Evolutionary conservation across 208 protist species (phyloP).

Genomic region (Wallacemonas collosoma): DNA sequence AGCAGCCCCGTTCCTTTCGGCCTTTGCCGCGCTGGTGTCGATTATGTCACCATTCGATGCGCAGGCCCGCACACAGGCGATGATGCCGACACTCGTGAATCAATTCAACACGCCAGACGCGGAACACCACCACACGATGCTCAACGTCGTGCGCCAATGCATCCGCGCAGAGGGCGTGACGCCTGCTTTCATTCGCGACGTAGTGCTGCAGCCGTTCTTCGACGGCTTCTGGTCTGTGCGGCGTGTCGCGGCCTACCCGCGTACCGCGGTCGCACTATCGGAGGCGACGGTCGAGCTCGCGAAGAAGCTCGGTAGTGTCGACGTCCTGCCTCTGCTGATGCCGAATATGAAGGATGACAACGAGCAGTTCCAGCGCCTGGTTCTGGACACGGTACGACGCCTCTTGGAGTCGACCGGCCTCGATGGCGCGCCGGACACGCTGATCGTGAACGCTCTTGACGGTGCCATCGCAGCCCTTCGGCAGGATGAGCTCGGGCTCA

Average conservation of each 20-base stretch:
- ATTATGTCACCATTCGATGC: slow-evolving; percentile 98
- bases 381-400: slow-evolving; percentile 93
- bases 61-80: slow-evolving; percentile 95
- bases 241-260: slow-evolving; percentile 96
- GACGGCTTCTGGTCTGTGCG: slow-evolving; percentile 95
- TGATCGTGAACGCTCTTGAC: slow-evolving; percentile 97
- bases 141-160: slow-evolving; percentile 98
- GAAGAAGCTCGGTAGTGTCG: slow-evolving; percentile 93
- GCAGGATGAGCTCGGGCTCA: slow-evolving; percentile 94
- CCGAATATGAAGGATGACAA: slow-evolving; percentile 98
- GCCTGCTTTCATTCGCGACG: slow-evolving; percentile 89
- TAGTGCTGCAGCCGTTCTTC: slow-evolving; percentile 93
- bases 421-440: slow-evolving; percentile 89
- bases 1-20: slow-evolving; percentile 97
- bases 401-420: slow-evolving; percentile 75
- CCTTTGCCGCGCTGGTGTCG: slow-evolving; percentile 98
- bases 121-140: slow-evolving; percentile 99
- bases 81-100: slow-evolving; percentile 96
- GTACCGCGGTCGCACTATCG: slow-evolving; percentile 94
- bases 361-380: slow-evolving; percentile 97
- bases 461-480: slow-evolving; percentile 97
- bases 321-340: slow-evolving; percentile 95
- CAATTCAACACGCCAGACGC: slow-evolving; percentile 96
- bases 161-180: slow-evolving; percentile 97
- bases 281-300: slow-evolving; percentile 97